Evolutionary conservation across 352 stramenopile species (phyloP), one percentile per base, ranked within the genome.

Genomic region (Phytophthora multivora): DNA sequence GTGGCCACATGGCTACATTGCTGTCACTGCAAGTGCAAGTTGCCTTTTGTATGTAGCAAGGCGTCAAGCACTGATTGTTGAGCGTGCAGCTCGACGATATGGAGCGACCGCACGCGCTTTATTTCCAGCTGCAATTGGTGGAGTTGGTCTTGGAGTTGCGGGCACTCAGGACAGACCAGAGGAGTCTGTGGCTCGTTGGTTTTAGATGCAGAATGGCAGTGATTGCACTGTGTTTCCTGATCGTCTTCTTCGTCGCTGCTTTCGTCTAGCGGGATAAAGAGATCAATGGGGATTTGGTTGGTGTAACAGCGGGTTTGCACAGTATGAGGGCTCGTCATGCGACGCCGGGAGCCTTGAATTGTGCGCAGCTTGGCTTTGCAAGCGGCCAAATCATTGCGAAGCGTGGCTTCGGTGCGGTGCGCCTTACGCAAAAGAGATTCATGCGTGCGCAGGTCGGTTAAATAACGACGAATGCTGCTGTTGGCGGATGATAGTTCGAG

Each of bases 81-180:
- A 1, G 75, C 66, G 23, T 77, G 57, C 3, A 85, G 48, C 10
- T 85, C 76, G n/a, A 23, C 48, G 0, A 41, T 50, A 30, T 85
- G 75, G 7, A 78, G 72, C 1, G 42, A 42, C 2, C 72, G 63
- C 5, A 79, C 23, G 18, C 66, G 66, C 25, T 36, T 28, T 3
- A 85, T 43, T 42, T 80, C 59, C 15, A 68, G 42, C 16, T 64
- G 59, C 9, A 68, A 54, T 31, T 65, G 43, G 0, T 35, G 41
- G 0, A 81, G 23, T 4, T 73, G 63, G 1, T 56, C n/a, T 40
- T 73, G 46, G 21, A 82, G 51, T 1, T 25, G 19, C 1, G n/a
- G 31, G 41, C 71, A 79, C 3, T 74, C 51, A 12, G 10, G 41
- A 36, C 72, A 79, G 12, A 18, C 30, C 56, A 16, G 25, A 19